These are phyloP conservation scores for Starmerella sp. DNA, from an alignment of 805 yeast genomes.

Conservation along the genomic window DNA sequence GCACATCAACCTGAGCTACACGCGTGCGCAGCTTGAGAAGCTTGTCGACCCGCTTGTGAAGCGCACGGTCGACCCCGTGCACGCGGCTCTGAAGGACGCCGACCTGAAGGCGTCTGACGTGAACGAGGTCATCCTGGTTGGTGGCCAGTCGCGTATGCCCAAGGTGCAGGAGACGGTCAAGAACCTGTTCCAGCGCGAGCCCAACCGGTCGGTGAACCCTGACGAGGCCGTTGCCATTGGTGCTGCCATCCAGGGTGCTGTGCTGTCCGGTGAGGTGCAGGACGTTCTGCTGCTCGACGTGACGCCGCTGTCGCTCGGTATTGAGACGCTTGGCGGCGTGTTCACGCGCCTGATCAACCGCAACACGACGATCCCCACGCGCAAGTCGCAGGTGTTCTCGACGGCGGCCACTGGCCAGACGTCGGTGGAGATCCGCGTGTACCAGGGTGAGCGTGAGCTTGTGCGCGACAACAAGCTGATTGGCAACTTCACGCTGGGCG, in stretches of 20 bases:
- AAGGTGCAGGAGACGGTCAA: conserved; percentile 70
- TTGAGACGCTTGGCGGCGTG: conserved; percentile 96
- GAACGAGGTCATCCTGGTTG: conserved; percentile 73
- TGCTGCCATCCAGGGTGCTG: conserved; percentile 97
- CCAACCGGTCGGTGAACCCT: conserved; percentile 88
- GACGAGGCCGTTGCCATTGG: conserved; percentile 93
- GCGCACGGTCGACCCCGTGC: conserved; percentile 64
- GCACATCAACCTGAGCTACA: conserved; percentile 59
- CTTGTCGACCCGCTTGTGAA: conserved; percentile 59
- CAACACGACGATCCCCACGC: conserved; percentile 93
- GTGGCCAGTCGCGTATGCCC: conserved; percentile 91
- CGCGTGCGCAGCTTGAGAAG: conserved; percentile 57
- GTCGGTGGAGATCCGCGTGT: conserved; percentile 91
- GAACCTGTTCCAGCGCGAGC: conserved; percentile 66
- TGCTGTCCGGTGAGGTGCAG: conserved; percentile 85
- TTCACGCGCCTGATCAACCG: conserved; percentile 84
- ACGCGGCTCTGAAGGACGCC: conserved; percentile 75
- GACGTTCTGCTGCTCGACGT: conserved; percentile 84
- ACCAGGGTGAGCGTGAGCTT: conserved; percentile 98
- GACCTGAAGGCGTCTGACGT: conserved; percentile 52
- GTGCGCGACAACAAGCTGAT: conserved; percentile 95
- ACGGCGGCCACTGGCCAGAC: conserved; percentile 96
- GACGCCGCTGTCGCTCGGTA: conserved; percentile 84
- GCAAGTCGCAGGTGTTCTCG: conserved; percentile 91
- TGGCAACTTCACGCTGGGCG: conserved; percentile 91